A percentile compares a stretch with the other conserved stretches of the same genome.
Evolutionary conservation across 345 rosid species (phyloP).

Genomic region (Citrus trifoliata): DNA sequence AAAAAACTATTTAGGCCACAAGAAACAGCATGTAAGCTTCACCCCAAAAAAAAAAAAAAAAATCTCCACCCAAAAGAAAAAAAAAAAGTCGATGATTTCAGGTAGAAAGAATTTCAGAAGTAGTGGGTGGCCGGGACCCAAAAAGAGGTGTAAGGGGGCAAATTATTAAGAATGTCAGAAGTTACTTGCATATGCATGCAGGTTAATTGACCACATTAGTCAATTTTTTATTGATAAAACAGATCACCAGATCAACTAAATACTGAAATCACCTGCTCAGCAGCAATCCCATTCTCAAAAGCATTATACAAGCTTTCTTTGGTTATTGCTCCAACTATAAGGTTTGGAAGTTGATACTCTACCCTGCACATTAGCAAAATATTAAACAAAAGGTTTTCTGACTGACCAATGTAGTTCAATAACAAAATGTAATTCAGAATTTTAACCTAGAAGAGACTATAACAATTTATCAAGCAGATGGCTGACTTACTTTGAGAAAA

Average conservation of each 20-base stretch:
- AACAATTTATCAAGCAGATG: background rate
- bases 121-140: background rate
- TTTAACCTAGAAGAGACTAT: background rate
- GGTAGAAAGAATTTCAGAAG: no score
- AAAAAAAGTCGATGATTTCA: no score
- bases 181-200: background rate
- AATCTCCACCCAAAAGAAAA: background rate
- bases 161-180: background rate
- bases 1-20: background rate
- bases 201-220: background rate
- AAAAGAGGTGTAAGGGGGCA: background rate
- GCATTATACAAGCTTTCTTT: conserved; percentile 88
- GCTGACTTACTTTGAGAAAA: conserved; percentile 71
- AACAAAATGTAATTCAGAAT: background rate
- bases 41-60: background rate
- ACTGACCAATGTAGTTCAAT: background rate
- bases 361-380: conserved; percentile 48
- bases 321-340: conserved; percentile 83
- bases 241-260: conserved; percentile 10
- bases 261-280: conserved; percentile 61
- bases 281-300: conserved; percentile 86
- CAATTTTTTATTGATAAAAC: background rate
- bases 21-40: background rate
- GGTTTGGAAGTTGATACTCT: conserved; percentile 96
- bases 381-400: background rate